Evolutionary conservation across 345 rosid species (phyloP).

Genomic region (Erysimum cheiranthoides): DNA sequence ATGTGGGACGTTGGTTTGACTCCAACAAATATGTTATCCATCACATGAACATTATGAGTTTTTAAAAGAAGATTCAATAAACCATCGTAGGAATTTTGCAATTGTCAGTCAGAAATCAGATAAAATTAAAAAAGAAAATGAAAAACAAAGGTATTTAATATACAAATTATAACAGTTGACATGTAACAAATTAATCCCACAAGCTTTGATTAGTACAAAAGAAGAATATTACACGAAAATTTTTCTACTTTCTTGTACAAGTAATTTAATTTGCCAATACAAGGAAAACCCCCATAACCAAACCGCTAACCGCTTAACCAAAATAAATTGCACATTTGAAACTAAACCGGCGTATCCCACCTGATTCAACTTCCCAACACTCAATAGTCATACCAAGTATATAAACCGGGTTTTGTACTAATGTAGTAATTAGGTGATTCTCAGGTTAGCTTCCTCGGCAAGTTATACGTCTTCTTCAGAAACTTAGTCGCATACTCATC

Average conservation of each 20-base stretch:
- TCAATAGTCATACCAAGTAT: not conserved
- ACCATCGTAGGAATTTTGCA: not conserved
- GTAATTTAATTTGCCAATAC: conserved; percentile 14
- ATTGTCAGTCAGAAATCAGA: not conserved
- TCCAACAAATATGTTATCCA: too few relatives aligned
- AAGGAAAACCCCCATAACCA: too few relatives aligned
- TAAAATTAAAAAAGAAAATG: not conserved
- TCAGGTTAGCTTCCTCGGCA: conserved; percentile 76
- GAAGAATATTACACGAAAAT: not conserved
- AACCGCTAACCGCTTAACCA: not conserved
- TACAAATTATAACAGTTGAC: not conserved
- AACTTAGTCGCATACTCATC: conserved; percentile 83
- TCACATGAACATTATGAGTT: not conserved
- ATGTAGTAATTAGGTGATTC: not conserved
- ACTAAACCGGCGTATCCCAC: conserved; percentile 22
- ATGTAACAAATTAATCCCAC: conserved; percentile 1
- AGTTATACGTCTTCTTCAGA: conserved; percentile 85
- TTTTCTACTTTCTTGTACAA: not conserved
- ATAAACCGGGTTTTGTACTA: conserved; percentile 13
- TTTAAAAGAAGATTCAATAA: not conserved
- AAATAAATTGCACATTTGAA: conserved; percentile 1
- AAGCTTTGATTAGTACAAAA: not conserved
- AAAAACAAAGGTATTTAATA: not conserved
- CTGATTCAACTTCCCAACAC: conserved; percentile 15
- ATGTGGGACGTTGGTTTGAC: too few relatives aligned